Evolutionary conservation across 306 rosid genomes (phyloP).

Genomic region (Lupinus albus): DNA sequence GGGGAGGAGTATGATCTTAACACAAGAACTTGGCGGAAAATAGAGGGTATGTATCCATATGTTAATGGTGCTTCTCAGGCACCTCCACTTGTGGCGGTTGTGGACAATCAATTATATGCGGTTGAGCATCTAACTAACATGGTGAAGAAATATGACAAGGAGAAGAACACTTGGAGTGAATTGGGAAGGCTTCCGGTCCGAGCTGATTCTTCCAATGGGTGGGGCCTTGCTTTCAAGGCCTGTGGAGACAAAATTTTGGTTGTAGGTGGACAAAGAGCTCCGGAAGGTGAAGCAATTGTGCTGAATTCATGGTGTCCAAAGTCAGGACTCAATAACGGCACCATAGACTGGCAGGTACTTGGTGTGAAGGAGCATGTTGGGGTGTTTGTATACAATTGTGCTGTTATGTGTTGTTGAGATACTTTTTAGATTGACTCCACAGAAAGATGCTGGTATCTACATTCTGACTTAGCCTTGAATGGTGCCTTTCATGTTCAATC

Average conservation of each 20-base stretch:
- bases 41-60: slow-evolving; percentile 83
- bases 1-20: slow-evolving; percentile 87
- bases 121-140: slow-evolving; percentile 82
- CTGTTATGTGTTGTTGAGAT: slow-evolving; percentile 89
- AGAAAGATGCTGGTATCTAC: slow-evolving; percentile 53
- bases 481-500: slow-evolving; percentile 55
- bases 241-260: slow-evolving; percentile 82
- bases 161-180: slow-evolving; percentile 69
- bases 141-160: slow-evolving; percentile 86
- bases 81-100: slow-evolving; percentile 97
- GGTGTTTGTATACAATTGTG: slow-evolving; percentile 94
- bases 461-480: slow-evolving; percentile 58
- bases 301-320: slow-evolving; percentile 79
- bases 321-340: slow-evolving; percentile 68
- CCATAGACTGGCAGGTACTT: slow-evolving; percentile 82
- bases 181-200: slow-evolving; percentile 93
- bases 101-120: slow-evolving; percentile 75
- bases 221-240: slow-evolving; percentile 99
- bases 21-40: slow-evolving; percentile 73
- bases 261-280: slow-evolving; percentile 93
- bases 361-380: slow-evolving; percentile 83
- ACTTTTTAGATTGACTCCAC: slow-evolving; percentile 62
- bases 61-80: slow-evolving; percentile 81
- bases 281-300: slow-evolving; percentile 85
- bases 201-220: slow-evolving; percentile 82